These are phyloP conservation scores for Hsuehochloa calcarea DNA, from an alignment of 176 grass and related monocot genomes.

Conservation along the genomic window DNA sequence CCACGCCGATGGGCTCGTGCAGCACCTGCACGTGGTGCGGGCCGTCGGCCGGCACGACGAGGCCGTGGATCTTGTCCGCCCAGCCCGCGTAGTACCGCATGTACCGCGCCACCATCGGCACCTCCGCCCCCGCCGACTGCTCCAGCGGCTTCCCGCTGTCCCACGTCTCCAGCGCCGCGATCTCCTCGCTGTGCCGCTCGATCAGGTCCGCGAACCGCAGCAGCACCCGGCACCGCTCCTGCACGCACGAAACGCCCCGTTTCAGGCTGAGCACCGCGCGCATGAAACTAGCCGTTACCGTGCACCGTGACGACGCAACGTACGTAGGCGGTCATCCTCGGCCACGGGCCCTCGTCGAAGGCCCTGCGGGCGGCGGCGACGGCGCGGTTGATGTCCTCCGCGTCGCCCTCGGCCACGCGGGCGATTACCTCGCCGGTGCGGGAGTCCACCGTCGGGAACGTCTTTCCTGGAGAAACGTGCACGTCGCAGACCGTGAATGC, in stretches of 20 bases:
- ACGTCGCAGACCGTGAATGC: not conserved
- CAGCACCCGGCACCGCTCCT: slow-evolving; percentile 81
- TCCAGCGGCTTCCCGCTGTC: slow-evolving; percentile 88
- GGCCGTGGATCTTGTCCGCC: slow-evolving; percentile 88
- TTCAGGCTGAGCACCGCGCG: not conserved
- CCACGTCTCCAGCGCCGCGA: slow-evolving; percentile 96
- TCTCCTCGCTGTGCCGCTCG: slow-evolving; percentile 65
- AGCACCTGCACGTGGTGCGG: slow-evolving; percentile 78
- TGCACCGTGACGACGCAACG: not conserved
- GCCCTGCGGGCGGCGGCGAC: slow-evolving; percentile 69
- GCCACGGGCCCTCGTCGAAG: slow-evolving; percentile 90
- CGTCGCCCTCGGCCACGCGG: slow-evolving; percentile 65
- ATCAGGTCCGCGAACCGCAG: slow-evolving; percentile 83
- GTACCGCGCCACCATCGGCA: slow-evolving; percentile 75
- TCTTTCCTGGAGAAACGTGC: slow-evolving; percentile 48
- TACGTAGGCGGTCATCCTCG: slow-evolving; percentile 86
- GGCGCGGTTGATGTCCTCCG: slow-evolving; percentile 56
- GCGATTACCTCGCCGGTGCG: slow-evolving; percentile 86
- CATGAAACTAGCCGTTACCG: not conserved
- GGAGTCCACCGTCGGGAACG: slow-evolving; percentile 72
- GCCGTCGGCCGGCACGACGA: slow-evolving; percentile 75
- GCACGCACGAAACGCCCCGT: slow-evolving; percentile 7
- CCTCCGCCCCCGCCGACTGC: slow-evolving; percentile 54
- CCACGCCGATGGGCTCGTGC: slow-evolving; percentile 84
- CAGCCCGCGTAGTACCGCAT: slow-evolving; percentile 93